Evolutionary conservation across 345 rosid species (phyloP), one percentile per base, ranked within the genome.

Genomic region (Hirschfeldia incana): DNA sequence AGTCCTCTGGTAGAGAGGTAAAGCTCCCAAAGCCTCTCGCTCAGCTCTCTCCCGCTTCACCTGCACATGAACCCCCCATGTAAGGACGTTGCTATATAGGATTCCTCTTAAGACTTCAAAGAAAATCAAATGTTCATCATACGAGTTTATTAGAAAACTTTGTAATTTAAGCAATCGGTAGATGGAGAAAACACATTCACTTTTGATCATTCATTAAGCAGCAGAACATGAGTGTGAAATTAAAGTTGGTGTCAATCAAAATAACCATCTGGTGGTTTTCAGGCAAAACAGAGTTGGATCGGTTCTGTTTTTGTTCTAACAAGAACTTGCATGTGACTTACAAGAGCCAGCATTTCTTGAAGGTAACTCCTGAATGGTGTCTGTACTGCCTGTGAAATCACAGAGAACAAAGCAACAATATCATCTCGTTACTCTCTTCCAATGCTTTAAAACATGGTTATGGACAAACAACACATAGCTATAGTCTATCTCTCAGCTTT

Each of bases 1-100:
- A 51, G 93, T 84, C 74, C 95, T 91, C 80, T 92, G 97, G 71
- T 90, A 92, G 72, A 92, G 88, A 55, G 97, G 95, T 85, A 90
- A 65, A 68, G 98, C 98, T 80, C 93, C 98, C 85, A 94, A 84
- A 71, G 94, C 92, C 77, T 90, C 95, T 59, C 95, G 90, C 80
- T 92, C 98, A 64, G 87, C 95, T 4, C 76, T 86, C 86, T 94
- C 97, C 76, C 73, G 87, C 87, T 91, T 87, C 69, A 92, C 97
- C 95, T 91, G 84, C 80, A 81, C 60, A 44, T 4, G 2, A 0
- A 46, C 15, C 1, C 15, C 10, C 4, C 2, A 26, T 6, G 33
- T 77, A 4, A 70, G 71, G 32, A 78, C 12, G 8, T 37, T 17
- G 10, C 58, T 28, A 58, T 58, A 16, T 10, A 49, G 1, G 2